A percentile compares a stretch with the other conserved stretches of the same genome.
Evolutionary conservation across 176 grass and related monocot species (phyloP).

Genomic region (Bolboschoenus planiculmis): DNA sequence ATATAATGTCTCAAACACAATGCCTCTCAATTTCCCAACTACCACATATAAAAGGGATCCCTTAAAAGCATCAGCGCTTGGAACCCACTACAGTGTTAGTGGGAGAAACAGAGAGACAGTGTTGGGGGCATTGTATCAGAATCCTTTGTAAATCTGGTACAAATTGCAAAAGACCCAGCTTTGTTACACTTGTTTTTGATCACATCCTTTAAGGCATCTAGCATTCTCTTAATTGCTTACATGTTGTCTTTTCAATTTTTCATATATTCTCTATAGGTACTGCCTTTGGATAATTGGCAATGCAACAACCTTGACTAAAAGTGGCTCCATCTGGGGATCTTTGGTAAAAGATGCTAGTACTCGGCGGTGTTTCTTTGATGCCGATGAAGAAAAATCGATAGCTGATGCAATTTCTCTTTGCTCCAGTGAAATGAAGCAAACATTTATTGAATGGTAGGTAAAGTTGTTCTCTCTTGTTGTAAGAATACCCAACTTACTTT

Average conservation of each 20-base stretch:
- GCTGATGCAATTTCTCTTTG: background rate
- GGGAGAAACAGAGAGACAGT: too few species aligned
- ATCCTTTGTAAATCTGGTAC: too few species aligned
- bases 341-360: conserved; percentile 26
- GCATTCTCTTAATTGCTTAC: background rate
- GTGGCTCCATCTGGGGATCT: conserved; percentile 20
- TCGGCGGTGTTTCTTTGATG: conserved; percentile 27
- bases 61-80: too few species aligned
- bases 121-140: too few species aligned
- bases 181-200: background rate
- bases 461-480: background rate
- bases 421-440: background rate
- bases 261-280: conserved; percentile 11
- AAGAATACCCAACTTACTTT: background rate
- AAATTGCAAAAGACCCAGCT: background rate
- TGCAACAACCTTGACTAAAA: conserved; percentile 21
- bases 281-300: conserved; percentile 36
- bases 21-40: too few species aligned
- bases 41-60: too few species aligned
- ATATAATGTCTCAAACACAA: too few species aligned
- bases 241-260: background rate
- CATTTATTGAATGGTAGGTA: background rate
- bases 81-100: too few species aligned
- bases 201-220: background rate
- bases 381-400: conserved; percentile 11